These are phyloP conservation scores for Diaporthe destruens DNA, from an alignment of 2,329 filamentous ascomycete species.

Conservation along the genomic window DNA sequence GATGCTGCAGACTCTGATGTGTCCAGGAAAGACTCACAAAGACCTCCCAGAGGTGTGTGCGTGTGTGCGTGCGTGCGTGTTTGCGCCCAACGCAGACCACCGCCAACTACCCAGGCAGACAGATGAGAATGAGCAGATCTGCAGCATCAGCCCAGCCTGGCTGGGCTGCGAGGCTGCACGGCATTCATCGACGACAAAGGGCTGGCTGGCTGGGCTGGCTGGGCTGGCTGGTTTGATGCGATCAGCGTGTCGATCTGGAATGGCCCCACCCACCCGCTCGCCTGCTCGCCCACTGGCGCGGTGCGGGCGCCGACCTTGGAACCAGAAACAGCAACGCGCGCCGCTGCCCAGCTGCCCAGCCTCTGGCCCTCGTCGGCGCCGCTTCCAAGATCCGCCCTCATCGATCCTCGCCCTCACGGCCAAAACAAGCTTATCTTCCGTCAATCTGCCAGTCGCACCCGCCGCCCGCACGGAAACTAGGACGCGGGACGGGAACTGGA, in stretches of 20 bases:
- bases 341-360: too few relatives aligned
- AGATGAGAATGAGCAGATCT: constrained; percentile 11
- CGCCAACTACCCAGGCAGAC: not conserved
- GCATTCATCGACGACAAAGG: too few relatives aligned
- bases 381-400: not conserved
- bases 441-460: constrained; percentile 36
- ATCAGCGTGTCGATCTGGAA: constrained; percentile 21
- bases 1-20: too few relatives aligned
- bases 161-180: too few relatives aligned
- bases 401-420: not conserved
- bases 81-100: not conserved
- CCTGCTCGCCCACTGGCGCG: constrained; percentile 22
- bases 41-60: too few relatives aligned
- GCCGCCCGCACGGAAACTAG: constrained; percentile 26
- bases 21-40: too few relatives aligned
- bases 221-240: constrained; percentile 24
- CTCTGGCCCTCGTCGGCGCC: not conserved
- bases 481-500: constrained; percentile 12
- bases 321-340: too few relatives aligned
- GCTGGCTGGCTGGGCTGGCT: too few relatives aligned
- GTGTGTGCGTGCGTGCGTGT: too few relatives aligned
- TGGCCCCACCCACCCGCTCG: constrained; percentile 23
- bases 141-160: constrained; percentile 12
- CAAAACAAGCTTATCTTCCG: constrained; percentile 39
- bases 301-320: not conserved